Evolutionary conservation across 2,329 filamentous ascomycete species (phyloP), one percentile per base, ranked within the genome.

Genomic region (Phaeophleospora eucalypticola): DNA sequence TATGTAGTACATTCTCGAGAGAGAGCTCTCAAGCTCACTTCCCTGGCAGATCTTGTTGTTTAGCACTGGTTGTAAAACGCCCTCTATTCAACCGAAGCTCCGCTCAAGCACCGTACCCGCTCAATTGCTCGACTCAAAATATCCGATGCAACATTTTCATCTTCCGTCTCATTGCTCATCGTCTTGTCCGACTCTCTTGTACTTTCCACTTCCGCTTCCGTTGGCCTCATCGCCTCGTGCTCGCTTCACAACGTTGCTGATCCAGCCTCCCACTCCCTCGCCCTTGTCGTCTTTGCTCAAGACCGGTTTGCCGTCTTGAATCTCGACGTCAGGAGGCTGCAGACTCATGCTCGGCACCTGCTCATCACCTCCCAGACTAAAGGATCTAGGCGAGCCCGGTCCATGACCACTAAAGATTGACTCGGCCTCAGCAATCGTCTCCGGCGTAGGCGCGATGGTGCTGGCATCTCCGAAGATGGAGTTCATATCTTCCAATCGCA

Each of bases 401-500:
- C 24, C 24, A 29, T 67, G 62, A 33, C 79, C 78, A 36, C 83
- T 81, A 68, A 95, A 83, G 9, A 95, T 75, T 2, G 89, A 89
- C n/a, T 87, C 88, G 7, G 84, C 83, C 69, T 96, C 89, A 10
- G 83, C 84, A 48, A 83, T 78, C 1, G 88, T 76, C 36, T 83
- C 81, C 1, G 91, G 90, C 0, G 91, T 95, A 4, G 82, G 81
- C 70, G 87, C 84, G 9, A 84, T 81, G 2, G 88, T 90, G 19
- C 87, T 93, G 29, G 90, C 87, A 67, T 98, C 93, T 55, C 93
- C 93, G 63, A 98, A 98, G 14, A 98, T 72, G 2, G 82, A 79
- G 65, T 95, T 88, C 93, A 98, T 98, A 58, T 98, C 93, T 70
- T 98, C 93, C 41, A 98, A 78, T 47, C 90, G 85, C 48, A 98